Evolutionary conservation across 371 early-diverging fungal genomes (phyloP).

Genomic region (Rhizomucor miehei): DNA sequence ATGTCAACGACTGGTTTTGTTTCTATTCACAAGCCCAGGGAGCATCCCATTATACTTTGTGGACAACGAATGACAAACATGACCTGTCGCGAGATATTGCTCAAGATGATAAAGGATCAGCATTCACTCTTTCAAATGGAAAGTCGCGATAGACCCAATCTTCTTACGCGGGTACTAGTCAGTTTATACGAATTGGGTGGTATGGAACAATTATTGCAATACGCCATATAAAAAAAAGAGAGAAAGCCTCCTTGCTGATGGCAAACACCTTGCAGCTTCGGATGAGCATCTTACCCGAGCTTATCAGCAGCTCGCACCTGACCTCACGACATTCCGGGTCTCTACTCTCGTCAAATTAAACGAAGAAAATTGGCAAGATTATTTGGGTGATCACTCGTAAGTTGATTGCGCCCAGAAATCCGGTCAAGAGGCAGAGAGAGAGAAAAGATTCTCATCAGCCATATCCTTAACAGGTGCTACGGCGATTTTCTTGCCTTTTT

Average conservation of each 20-base stretch:
- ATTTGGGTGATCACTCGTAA: slow-evolving; percentile 31
- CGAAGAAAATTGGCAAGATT: slow-evolving; percentile 31
- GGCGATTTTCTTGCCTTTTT: slow-evolving; percentile 31
- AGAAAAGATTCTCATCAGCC: slow-evolving; percentile 3
- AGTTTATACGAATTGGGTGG: slow-evolving; percentile 32
- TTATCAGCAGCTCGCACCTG: slow-evolving; percentile 5
- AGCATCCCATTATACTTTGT: no score
- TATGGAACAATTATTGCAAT: slow-evolving; percentile 9
- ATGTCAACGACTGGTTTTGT: no score
- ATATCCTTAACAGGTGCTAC: slow-evolving; percentile 19
- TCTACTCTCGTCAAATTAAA: slow-evolving; percentile 1
- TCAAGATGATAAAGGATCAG: slow-evolving; percentile 11
- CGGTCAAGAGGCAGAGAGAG: not conserved
- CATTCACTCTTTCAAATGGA: slow-evolving; percentile 36
- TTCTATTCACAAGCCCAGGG: no score
- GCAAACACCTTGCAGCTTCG: slow-evolving; percentile 1
- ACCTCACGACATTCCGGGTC: slow-evolving; percentile 1
- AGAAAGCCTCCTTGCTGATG: not conserved
- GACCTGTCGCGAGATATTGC: not conserved
- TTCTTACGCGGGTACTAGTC: slow-evolving; percentile 27
- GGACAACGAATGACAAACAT: not conserved
- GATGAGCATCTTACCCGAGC: slow-evolving; percentile 6
- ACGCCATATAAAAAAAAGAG: not conserved
- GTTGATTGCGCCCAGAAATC: not conserved
- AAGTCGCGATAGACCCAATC: slow-evolving; percentile 32